These are phyloP conservation scores for Ophiostoma populinum DNA, from an alignment of 2,329 filamentous ascomycete genomes.

Conservation along the genomic window DNA sequence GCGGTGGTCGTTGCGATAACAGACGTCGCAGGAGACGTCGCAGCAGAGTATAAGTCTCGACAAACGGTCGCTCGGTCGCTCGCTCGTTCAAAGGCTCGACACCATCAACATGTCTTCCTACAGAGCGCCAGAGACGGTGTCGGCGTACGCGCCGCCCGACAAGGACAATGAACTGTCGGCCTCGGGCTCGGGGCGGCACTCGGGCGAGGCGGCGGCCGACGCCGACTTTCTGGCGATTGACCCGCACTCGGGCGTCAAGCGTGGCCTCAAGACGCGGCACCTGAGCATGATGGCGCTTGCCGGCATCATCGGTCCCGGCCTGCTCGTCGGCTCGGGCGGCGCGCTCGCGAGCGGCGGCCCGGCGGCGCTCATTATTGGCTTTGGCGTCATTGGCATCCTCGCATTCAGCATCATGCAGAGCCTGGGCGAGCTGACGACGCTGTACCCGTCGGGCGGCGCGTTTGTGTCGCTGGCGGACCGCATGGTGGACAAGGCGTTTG, in stretches of 20 bases:
- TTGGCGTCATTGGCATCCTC: constrained; percentile 53
- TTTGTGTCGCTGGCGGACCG: constrained; percentile 55
- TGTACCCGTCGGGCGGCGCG: constrained; percentile 53
- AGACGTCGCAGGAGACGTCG: too few relatives aligned
- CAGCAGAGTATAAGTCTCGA: too few relatives aligned
- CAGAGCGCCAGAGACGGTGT: neutral
- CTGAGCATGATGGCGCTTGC: constrained; percentile 48
- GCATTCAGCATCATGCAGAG: constrained; percentile 55
- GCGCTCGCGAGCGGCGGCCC: constrained; percentile 53
- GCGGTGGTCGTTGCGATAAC: too few relatives aligned
- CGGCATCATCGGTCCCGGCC: constrained; percentile 49
- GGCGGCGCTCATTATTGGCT: constrained; percentile 55
- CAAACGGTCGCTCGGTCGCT: too few relatives aligned
- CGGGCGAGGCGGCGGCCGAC: constrained; percentile 21
- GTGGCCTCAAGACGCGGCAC: constrained; percentile 51
- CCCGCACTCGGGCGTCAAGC: constrained; percentile 47
- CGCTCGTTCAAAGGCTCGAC: neutral
- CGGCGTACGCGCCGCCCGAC: neutral
- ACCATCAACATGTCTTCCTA: constrained; percentile 1
- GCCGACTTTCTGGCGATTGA: constrained; percentile 31
- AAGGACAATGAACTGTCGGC: too few relatives aligned
- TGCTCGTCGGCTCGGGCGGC: constrained; percentile 54
- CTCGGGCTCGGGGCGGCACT: too few relatives aligned
- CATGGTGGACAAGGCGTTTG: constrained; percentile 54
- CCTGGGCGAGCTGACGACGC: constrained; percentile 55